Conservation (phyloP, 441 rosid genomes). For the Populus hybrid region DNA sequence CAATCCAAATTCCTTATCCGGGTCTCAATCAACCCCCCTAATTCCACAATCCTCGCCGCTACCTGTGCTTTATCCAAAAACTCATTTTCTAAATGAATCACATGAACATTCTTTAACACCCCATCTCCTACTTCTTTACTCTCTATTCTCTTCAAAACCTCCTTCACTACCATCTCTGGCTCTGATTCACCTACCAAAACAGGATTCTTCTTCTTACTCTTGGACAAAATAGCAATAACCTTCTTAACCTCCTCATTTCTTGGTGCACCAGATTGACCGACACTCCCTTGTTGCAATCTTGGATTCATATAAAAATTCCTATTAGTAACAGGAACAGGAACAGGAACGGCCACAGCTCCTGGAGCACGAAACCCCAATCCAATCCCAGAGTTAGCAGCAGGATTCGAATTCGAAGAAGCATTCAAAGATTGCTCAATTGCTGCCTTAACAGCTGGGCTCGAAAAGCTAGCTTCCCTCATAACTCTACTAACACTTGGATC, state of each 20-base stretch:
- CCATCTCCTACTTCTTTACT: constrained; percentile 56
- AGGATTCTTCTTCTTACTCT: constrained; percentile 70
- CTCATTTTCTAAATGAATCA: constrained; percentile 63
- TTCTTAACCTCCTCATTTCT: constrained; percentile 62
- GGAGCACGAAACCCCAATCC: constrained; percentile 64
- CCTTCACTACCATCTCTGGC: constrained; percentile 64
- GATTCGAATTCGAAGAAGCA: constrained; percentile 7
- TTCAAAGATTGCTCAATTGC: constrained; percentile 77
- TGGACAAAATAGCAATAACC: constrained; percentile 59
- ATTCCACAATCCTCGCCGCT: constrained; percentile 46
- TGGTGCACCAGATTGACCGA: constrained; percentile 35
- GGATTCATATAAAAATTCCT: constrained; percentile 62
- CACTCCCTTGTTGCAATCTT: constrained; percentile 53
- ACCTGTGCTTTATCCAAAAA: constrained; percentile 43
- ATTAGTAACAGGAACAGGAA: constrained; percentile 6
- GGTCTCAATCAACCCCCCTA: constrained; percentile 48
- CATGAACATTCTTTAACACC: constrained; percentile 48
- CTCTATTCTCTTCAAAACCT: constrained; percentile 58
- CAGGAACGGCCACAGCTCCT: not conserved
- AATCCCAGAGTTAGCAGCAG: constrained; percentile 31
- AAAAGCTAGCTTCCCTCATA: constrained; percentile 8
- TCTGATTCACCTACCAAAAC: constrained; percentile 82
- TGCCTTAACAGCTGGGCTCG: constrained; percentile 88
- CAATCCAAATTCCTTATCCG: constrained; percentile 36
- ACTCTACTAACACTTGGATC: no score